Percentiles rank a stretch among this genome's conserved stretches.
phyloP scores from a whole-genome alignment of 2,329 filamentous ascomycete species.

The Tolypocladium tropicale region DNA sequence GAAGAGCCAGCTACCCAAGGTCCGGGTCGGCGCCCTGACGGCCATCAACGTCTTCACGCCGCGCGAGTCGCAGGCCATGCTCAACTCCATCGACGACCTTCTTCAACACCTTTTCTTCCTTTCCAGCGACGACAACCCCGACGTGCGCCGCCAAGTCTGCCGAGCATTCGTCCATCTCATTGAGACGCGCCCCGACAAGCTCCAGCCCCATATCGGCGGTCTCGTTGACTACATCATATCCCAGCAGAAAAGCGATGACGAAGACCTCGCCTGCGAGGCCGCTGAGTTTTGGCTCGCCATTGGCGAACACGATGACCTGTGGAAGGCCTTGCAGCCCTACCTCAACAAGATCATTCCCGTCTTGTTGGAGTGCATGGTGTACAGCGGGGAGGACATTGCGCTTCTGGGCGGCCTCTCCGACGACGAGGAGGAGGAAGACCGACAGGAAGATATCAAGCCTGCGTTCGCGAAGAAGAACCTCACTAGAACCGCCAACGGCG shows the following conservation, averaged over 20 bases:
- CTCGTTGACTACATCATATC: constrained; percentile 88
- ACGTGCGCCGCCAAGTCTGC: constrained; percentile 88
- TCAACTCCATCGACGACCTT: constrained; percentile 70
- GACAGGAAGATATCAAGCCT: constrained; percentile 83
- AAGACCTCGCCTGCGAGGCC: constrained; percentile 85
- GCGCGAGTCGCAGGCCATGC: constrained; percentile 70
- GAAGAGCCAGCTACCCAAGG: constrained; percentile 61
- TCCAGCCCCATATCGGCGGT: constrained; percentile 76
- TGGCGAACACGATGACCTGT: constrained; percentile 75
- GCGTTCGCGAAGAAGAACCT: constrained; percentile 66
- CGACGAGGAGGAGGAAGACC: constrained; percentile 87
- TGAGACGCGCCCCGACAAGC: constrained; percentile 81
- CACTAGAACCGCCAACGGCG: constrained; percentile 48
- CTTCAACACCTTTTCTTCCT: constrained; percentile 76
- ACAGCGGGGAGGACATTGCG: constrained; percentile 86
- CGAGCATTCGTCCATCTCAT: constrained; percentile 87
- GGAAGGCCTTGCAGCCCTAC: constrained; percentile 65
- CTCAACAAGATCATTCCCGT: constrained; percentile 82
- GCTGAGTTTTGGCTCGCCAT: constrained; percentile 96
- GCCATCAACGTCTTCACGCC: constrained; percentile 89
- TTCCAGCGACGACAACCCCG: constrained; percentile 63
- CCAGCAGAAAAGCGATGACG: constrained; percentile 80
- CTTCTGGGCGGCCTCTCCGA: constrained; percentile 74
- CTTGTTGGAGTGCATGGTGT: constrained; percentile 89
- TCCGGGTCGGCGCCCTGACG: constrained; percentile 69